Conservation (phyloP, 345 rosid species). For the Raphanus raphanistrum region DNA sequence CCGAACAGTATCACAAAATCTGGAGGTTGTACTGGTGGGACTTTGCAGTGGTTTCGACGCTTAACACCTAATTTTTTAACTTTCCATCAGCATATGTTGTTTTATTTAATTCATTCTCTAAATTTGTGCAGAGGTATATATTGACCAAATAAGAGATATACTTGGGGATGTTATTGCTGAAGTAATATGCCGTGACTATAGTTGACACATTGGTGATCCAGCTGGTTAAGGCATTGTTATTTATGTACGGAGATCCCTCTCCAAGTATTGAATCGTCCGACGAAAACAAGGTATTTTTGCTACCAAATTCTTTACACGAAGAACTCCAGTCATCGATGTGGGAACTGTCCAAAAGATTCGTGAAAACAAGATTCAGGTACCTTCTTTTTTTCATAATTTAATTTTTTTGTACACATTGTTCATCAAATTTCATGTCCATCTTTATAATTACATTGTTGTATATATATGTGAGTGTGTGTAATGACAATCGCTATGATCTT, state of each 20-base stretch:
- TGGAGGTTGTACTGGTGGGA: neutral
- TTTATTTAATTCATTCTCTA: no score
- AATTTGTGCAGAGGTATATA: no score
- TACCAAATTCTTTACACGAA: constrained; percentile 45
- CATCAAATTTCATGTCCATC: no score
- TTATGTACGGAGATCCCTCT: no score
- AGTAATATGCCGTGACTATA: constrained; percentile 28
- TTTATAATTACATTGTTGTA: no score
- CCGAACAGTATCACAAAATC: constrained; percentile 29
- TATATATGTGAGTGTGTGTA: no score
- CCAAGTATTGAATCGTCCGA: no score
- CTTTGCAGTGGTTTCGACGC: neutral
- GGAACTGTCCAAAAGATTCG: constrained; percentile 23
- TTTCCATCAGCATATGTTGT: no score
- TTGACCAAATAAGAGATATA: constrained; percentile 7
- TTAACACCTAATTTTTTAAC: no score
- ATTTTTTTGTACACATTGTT: no score
- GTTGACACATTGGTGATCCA: neutral
- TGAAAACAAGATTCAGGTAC: neutral
- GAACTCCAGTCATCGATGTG: constrained; percentile 44
- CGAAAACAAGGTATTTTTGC: neutral
- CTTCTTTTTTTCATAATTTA: neutral
- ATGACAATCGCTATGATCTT: neutral
- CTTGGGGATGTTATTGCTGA: constrained; percentile 41
- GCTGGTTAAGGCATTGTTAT: no score